These are phyloP conservation scores for Cutaneotrichosporon sp. DNA, from an alignment of 1,284 basidiomycete genomes.

Conservation along the genomic window DNA sequence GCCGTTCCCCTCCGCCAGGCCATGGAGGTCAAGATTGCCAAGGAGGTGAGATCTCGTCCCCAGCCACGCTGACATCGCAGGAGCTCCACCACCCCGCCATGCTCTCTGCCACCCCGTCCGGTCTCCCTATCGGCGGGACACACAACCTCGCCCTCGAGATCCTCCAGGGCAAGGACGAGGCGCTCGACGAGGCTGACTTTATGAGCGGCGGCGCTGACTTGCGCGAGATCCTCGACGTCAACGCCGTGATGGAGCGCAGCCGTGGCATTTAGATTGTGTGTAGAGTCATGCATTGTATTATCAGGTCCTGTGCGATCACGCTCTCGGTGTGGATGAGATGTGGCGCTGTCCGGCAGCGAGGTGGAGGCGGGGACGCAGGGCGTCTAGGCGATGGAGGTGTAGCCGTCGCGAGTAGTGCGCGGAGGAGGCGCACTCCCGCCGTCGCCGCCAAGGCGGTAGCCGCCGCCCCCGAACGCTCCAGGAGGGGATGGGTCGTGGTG, in stretches of 20 bases:
- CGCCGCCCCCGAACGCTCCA: slow-evolving; percentile 32
- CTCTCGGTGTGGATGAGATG: background rate
- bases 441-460: slow-evolving; percentile 39
- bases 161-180: slow-evolving; percentile 84
- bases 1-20: slow-evolving; percentile 83
- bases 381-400: slow-evolving; percentile 34
- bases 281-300: slow-evolving; percentile 34
- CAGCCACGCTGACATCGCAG: slow-evolving; percentile 16
- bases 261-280: slow-evolving; percentile 38
- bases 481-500: slow-evolving; percentile 5
- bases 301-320: slow-evolving; percentile 4
- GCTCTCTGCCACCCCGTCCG: slow-evolving; percentile 37
- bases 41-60: slow-evolving; percentile 60
- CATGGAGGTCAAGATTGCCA: slow-evolving; percentile 91
- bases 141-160: slow-evolving; percentile 86
- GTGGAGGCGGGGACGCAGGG: too few relatives aligned
- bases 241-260: slow-evolving; percentile 47
- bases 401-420: slow-evolving; percentile 31
- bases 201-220: slow-evolving; percentile 55
- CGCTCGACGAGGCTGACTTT: slow-evolving; percentile 70
- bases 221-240: slow-evolving; percentile 45
- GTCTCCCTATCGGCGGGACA: slow-evolving; percentile 49
- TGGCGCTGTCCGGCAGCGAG: background rate
- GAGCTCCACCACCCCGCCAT: slow-evolving; percentile 47
- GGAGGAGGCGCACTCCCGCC: slow-evolving; percentile 27